phyloP scores from a whole-genome alignment of 306 rosid genomes.

The Vicia sativa region DNA sequence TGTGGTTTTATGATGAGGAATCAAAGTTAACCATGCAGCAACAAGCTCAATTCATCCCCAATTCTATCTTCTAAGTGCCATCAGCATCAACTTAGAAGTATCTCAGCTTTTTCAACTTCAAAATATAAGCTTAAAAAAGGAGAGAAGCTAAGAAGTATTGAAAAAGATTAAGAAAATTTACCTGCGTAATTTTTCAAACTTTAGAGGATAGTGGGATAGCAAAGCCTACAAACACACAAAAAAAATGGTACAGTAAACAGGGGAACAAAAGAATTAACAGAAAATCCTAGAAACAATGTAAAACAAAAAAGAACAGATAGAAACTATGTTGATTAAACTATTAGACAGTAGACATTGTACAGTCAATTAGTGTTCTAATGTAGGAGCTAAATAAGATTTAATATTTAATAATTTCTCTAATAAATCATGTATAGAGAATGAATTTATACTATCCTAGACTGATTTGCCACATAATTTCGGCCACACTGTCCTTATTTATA shows the following conservation, averaged over 20 bases:
- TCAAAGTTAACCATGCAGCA: constrained; percentile 11
- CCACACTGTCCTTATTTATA: constrained; percentile 17
- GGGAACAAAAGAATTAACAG: constrained; percentile 16
- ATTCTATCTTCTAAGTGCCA: constrained; percentile 17
- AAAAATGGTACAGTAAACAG: not conserved
- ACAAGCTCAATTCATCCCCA: constrained; percentile 18
- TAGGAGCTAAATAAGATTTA: constrained; percentile 18
- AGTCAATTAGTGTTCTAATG: constrained; percentile 10
- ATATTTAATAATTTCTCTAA: constrained; percentile 5
- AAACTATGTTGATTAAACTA: not conserved
- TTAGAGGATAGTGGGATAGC: constrained; percentile 63
- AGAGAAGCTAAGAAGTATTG: not conserved
- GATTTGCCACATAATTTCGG: constrained; percentile 21
- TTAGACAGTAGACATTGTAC: constrained; percentile 8
- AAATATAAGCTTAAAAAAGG: not conserved
- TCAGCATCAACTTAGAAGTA: constrained; percentile 35
- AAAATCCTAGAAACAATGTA: constrained; percentile 6
- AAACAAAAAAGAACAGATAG: constrained; percentile 7
- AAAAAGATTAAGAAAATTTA: constrained; percentile 39
- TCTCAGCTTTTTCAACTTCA: not conserved
- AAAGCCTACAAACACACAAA: constrained; percentile 65
- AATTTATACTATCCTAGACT: not conserved
- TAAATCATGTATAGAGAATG: not conserved
- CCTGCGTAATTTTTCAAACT: constrained; percentile 75
- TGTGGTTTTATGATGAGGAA: not conserved